Conservation (phyloP, 2,329 filamentous ascomycete genomes). For the Amylocarpus encephaloides region DNA sequence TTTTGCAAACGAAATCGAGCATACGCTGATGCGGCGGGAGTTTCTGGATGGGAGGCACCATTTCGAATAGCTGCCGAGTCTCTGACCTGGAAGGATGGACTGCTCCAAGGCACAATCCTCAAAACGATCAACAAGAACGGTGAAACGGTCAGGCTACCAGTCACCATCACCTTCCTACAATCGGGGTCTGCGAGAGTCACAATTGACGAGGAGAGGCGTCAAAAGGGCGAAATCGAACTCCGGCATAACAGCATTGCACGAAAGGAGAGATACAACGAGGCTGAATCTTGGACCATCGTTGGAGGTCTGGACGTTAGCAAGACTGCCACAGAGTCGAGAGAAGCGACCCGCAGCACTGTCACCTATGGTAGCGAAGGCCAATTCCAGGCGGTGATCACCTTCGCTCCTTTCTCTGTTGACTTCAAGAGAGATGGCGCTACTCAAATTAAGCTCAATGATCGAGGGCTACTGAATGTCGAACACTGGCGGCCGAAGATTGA, state of each 20-base stretch:
- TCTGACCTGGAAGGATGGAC: constrained; percentile 69
- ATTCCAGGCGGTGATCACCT: constrained; percentile 77
- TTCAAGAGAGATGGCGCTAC: constrained; percentile 78
- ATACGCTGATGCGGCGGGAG: constrained; percentile 69
- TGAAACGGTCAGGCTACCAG: constrained; percentile 70
- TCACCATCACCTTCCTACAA: constrained; percentile 82
- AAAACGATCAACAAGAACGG: constrained; percentile 64
- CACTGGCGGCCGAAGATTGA: constrained; percentile 92
- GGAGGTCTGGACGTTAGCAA: constrained; percentile 71
- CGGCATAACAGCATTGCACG: constrained; percentile 75
- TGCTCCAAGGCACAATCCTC: constrained; percentile 72
- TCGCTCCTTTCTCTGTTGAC: constrained; percentile 76
- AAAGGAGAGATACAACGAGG: constrained; percentile 94
- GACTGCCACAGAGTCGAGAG: constrained; percentile 61
- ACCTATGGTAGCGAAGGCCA: constrained; percentile 70
- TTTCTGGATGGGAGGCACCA: constrained; percentile 68
- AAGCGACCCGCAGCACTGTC: constrained; percentile 64
- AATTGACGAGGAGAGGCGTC: constrained; percentile 84
- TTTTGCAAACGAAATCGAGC: constrained; percentile 95
- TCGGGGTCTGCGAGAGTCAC: constrained; percentile 83
- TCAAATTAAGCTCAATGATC: constrained; percentile 83
- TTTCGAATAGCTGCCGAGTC: constrained; percentile 71
- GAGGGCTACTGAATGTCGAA: constrained; percentile 86
- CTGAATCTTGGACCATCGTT: constrained; percentile 77
- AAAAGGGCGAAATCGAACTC: constrained; percentile 82